These are phyloP conservation scores for Fusarium caatingaense DNA, from an alignment of 2,329 filamentous ascomycete species.

Conservation along the genomic window DNA sequence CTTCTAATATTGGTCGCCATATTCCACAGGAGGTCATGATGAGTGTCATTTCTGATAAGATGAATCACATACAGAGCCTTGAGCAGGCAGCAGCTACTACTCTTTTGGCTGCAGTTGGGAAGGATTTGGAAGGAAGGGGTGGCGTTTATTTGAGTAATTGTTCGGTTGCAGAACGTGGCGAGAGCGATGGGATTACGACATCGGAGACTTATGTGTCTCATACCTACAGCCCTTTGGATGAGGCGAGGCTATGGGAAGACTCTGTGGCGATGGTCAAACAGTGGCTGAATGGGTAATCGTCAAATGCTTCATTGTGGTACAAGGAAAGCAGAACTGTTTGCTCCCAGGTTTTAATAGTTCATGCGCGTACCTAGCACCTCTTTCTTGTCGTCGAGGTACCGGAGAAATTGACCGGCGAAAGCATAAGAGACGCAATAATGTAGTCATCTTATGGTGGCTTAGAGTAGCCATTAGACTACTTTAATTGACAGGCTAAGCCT, in stretches of 20 bases:
- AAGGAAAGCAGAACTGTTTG: background rate
- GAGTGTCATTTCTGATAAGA: background rate
- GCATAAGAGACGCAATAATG: background rate
- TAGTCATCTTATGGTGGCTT: background rate
- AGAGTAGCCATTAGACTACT: background rate
- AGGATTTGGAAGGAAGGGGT: conserved; percentile 3
- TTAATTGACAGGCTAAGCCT: background rate
- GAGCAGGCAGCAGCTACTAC: conserved; percentile 9
- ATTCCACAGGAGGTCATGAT: conserved; percentile 12
- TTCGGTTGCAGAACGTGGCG: background rate
- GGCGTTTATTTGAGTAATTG: conserved; percentile 8
- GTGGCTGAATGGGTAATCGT: background rate
- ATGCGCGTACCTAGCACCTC: background rate
- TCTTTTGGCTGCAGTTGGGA: background rate
- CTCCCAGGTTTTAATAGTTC: background rate
- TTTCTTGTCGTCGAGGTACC: background rate
- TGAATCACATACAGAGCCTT: background rate
- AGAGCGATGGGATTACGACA: background rate
- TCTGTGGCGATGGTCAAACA: conserved; percentile 3
- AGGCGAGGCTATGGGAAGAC: conserved; percentile 7
- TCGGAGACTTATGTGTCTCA: conserved; percentile 7
- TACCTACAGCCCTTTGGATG: conserved; percentile 7
- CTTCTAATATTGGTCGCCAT: conserved; percentile 6
- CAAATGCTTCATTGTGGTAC: background rate
- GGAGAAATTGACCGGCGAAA: background rate